Conservation (phyloP, 768 basidiomycete species). For the Suillus decipiens region DNA sequence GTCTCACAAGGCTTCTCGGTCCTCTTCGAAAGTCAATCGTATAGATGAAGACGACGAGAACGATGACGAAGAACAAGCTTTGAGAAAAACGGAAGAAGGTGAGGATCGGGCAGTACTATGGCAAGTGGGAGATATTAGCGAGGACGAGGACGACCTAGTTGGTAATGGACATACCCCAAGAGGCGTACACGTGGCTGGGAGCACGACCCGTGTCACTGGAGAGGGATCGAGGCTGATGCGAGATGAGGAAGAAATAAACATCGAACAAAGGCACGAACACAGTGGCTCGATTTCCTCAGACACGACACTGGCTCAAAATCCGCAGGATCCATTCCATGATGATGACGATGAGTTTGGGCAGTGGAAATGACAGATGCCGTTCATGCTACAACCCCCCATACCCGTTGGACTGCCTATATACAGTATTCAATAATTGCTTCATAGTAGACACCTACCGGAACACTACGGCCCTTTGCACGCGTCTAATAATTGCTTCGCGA, state of each 20-base stretch:
- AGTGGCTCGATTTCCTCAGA: slow-evolving; percentile 40
- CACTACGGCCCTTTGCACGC: not conserved
- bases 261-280: slow-evolving; percentile 31
- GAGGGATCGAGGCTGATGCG: slow-evolving; percentile 48
- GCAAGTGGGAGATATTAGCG: slow-evolving; percentile 74
- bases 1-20: slow-evolving; percentile 23
- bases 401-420: not conserved
- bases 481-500: not conserved
- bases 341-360: slow-evolving; percentile 37
- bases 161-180: slow-evolving; percentile 31
- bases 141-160: slow-evolving; percentile 58
- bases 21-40: slow-evolving; percentile 19
- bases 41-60: slow-evolving; percentile 22
- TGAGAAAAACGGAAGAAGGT: slow-evolving; percentile 38
- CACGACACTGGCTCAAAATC: slow-evolving; percentile 32
- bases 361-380: slow-evolving; percentile 27
- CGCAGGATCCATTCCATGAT: slow-evolving; percentile 17
- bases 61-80: slow-evolving; percentile 41
- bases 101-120: slow-evolving; percentile 49
- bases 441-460: not conserved
- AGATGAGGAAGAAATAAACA: slow-evolving; percentile 33
- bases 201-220: slow-evolving; percentile 24
- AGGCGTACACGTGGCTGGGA: slow-evolving; percentile 19
- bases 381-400: slow-evolving; percentile 6
- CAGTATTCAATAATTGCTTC: slow-evolving; percentile 2